These are phyloP conservation scores for Rostrohypoxylon terebratum DNA, from an alignment of 495 filamentous ascomycete species.

Conservation along the genomic window DNA sequence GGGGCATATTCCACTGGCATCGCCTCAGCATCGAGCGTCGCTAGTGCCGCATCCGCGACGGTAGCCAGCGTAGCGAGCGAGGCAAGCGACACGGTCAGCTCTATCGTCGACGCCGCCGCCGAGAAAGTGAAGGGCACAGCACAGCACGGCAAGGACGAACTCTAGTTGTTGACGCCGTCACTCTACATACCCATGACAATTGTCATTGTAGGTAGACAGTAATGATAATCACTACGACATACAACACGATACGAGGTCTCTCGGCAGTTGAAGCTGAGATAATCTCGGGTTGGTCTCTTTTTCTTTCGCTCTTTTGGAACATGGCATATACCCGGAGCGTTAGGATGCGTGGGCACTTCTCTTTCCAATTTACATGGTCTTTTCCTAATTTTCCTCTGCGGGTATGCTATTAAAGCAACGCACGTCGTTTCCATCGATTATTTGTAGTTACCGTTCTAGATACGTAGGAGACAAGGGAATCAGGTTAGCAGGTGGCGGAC, in stretches of 20 bases:
- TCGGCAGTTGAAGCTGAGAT: not conserved
- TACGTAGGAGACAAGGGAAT: not conserved
- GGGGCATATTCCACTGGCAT: slow-evolving; percentile 64
- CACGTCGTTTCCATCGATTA: not conserved
- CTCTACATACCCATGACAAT: not conserved
- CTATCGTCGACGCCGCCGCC: slow-evolving; percentile 52
- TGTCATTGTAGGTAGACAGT: not conserved
- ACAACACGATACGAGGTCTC: slow-evolving; percentile 9
- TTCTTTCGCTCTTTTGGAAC: slow-evolving; percentile 37
- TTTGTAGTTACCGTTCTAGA: not conserved
- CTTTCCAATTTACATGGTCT: slow-evolving; percentile 12
- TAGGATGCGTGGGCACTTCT: slow-evolving; percentile 36
- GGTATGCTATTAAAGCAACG: not conserved
- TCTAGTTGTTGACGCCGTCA: slow-evolving; percentile 53
- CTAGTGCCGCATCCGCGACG: slow-evolving; percentile 53
- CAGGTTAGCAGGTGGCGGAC: not conserved
- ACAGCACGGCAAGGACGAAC: slow-evolving; percentile 66
- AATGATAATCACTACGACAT: slow-evolving; percentile 19
- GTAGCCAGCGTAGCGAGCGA: slow-evolving; percentile 53
- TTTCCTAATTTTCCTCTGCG: slow-evolving; percentile 6
- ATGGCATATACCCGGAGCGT: slow-evolving; percentile 45
- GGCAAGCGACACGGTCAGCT: slow-evolving; percentile 48
- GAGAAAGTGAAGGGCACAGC: slow-evolving; percentile 63
- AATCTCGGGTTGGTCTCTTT: slow-evolving; percentile 19
- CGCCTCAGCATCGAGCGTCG: slow-evolving; percentile 51